Evolutionary conservation across 1,284 basidiomycete genomes (phyloP).

Genomic region (Phenoliferia sp.): DNA sequence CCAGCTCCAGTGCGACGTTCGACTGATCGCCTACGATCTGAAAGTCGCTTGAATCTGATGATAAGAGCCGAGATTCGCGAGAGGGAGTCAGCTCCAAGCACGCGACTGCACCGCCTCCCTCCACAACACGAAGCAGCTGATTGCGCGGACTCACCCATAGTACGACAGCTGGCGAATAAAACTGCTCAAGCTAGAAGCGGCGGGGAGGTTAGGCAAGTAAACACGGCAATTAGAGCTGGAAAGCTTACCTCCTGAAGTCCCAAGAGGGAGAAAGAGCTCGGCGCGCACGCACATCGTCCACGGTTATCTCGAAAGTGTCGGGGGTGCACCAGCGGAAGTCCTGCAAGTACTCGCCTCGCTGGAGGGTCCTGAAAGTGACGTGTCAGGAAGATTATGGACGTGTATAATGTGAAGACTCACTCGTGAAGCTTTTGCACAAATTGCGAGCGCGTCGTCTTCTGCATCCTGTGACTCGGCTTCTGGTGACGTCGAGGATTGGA

Average conservation of each 20-base stretch:
- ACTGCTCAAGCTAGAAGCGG: constrained; percentile 10
- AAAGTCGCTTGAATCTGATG: constrained; percentile 8
- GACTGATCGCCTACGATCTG: constrained; percentile 16
- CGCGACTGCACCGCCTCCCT: too few relatives aligned
- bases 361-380: not conserved
- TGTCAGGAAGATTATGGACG: not conserved
- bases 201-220: too few relatives aligned
- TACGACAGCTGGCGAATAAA: constrained; percentile 26
- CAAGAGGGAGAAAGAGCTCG: constrained; percentile 10
- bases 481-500: too few relatives aligned
- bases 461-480: too few relatives aligned
- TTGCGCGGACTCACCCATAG: constrained; percentile 14
- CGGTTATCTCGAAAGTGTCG: constrained; percentile 16
- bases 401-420: not conserved
- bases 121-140: not conserved
- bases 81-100: too few relatives aligned
- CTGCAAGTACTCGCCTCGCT: constrained; percentile 10
- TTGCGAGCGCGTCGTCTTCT: constrained; percentile 9
- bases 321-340: not conserved
- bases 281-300: constrained; percentile 7
- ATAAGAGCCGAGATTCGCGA: not conserved
- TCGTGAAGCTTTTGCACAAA: constrained; percentile 19
- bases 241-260: constrained; percentile 18
- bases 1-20: constrained; percentile 4
- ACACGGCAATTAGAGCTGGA: not conserved